Base-by-base conservation (phyloP, 257 asterid species). In the Solanum rostratum region DNA sequence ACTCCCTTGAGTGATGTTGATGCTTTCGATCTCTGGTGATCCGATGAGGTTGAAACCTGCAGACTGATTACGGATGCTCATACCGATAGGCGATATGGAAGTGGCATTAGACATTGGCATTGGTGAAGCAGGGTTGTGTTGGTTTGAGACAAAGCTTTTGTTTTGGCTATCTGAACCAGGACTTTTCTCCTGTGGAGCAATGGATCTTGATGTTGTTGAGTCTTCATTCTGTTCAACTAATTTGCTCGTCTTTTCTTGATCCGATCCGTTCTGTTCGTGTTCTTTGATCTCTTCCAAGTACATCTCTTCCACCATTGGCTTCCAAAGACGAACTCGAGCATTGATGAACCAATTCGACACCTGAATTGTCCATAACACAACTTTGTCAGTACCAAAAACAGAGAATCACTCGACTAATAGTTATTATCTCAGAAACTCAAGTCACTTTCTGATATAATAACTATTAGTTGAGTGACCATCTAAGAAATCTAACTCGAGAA, bases 231-330 rank as follows among this genome's bases (percentile, higher is more conserved):
- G 91, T 68, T 91, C 95, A 18, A 68, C 88, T 60, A 62, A 13
- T 83, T 90, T 93, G 90, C 81, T 78, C 1, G 83, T 65, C 46
- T 86, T 91, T 30, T 91, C 97, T 37, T 88, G 96, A 37, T 92
- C 98, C 7, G 92, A 86, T 18, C 92, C 94, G 15, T 85, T 89
- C 55, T 91, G 92, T 30, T 93, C 98, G 19, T 93, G 91, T 14
- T 94, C 98, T 87, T 93, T 96, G 87, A 93, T 90, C 79, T 96
- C 99, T 84, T 96, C 99, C 62, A n/a, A 79, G 90, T 96, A 95
- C 99, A 96, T 96, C 85, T 96, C 99, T 87, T 96, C 99, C 1
- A 96, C 99, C 99, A 96, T 96, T 7, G 99, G 99, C 91, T 96
- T 96, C 99, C 99, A 96, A 0, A 96, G 98, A 12, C 99, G 91